Percentiles rank a stretch among this genome's conserved stretches.
phyloP scores from a whole-genome alignment of 2,329 filamentous ascomycete genomes.

The Alternaria dauci region DNA sequence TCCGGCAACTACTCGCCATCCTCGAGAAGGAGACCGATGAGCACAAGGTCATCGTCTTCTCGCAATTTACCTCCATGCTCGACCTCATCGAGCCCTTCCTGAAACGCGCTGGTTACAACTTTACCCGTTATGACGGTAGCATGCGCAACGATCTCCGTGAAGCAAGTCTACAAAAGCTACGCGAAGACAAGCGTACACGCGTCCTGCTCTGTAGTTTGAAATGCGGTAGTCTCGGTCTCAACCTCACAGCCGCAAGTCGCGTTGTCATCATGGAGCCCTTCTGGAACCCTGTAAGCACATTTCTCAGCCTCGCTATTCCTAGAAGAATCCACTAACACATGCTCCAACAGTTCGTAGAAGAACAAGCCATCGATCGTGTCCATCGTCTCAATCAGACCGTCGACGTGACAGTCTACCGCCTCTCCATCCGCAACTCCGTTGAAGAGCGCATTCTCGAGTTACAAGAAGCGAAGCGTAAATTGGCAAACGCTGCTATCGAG shows the following conservation, averaged over 20 bases:
- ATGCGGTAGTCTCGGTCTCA: conserved; percentile 90
- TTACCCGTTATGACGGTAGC: conserved; percentile 89
- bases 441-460: conserved; percentile 95
- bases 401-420: conserved; percentile 93
- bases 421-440: conserved; percentile 85
- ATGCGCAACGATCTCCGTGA: conserved; percentile 96
- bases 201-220: conserved; percentile 93
- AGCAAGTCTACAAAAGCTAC: conserved; percentile 78
- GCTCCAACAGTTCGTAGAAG: conserved; percentile 80
- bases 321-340: background rate
- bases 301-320: background rate
- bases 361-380: conserved; percentile 97
- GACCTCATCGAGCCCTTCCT: conserved; percentile 95
- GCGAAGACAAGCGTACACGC: conserved; percentile 76
- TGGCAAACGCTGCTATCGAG: conserved; percentile 93
- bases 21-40: conserved; percentile 78
- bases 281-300: conserved; percentile 82
- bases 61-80: conserved; percentile 97
- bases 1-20: conserved; percentile 82
- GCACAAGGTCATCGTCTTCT: conserved; percentile 99
- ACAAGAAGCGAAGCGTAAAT: conserved; percentile 89
- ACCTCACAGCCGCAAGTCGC: conserved; percentile 89
- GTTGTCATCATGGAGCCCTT: conserved; percentile 97
- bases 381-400: conserved; percentile 97
- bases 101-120: conserved; percentile 74